phyloP scores from a whole-genome alignment of 495 filamentous ascomycete genomes.

The Aspergillus hancockii region DNA sequence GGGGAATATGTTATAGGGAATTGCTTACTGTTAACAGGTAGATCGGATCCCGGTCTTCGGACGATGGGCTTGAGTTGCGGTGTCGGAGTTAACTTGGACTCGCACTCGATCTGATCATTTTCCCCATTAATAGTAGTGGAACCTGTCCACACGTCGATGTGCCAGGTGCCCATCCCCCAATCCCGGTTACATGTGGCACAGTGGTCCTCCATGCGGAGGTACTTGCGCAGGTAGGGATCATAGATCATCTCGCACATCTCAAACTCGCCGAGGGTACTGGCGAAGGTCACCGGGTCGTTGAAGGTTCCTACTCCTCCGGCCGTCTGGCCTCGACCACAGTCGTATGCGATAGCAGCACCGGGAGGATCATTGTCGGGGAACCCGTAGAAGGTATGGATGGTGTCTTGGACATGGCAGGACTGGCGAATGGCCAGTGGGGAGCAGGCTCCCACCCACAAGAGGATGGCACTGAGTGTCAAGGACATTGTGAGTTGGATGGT shows the following conservation, averaged over 20 bases:
- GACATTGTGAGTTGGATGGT: neutral
- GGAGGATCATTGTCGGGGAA: conserved; percentile 48
- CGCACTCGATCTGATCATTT: neutral
- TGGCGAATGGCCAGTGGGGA: neutral
- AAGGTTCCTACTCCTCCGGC: conserved; percentile 40
- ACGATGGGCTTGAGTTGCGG: neutral
- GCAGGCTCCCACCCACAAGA: neutral
- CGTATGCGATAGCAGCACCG: conserved; percentile 38
- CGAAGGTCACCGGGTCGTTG: conserved; percentile 48
- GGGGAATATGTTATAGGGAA: neutral
- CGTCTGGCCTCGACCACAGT: conserved; percentile 34
- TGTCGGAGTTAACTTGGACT: neutral
- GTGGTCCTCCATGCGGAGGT: conserved; percentile 38
- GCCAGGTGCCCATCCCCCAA: neutral
- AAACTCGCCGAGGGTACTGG: conserved; percentile 41
- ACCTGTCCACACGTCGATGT: conserved; percentile 2
- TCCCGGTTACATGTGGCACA: conserved; percentile 18
- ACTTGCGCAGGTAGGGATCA: conserved; percentile 43
- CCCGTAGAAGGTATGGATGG: conserved; percentile 33
- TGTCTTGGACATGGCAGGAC: neutral
- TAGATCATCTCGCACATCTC: conserved; percentile 49
- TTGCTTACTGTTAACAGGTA: neutral
- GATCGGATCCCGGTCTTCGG: neutral
- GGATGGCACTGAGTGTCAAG: neutral
- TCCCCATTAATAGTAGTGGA: neutral